Evolutionary conservation across 345 rosid species (phyloP).

Genomic region (Citrus unshiu): DNA sequence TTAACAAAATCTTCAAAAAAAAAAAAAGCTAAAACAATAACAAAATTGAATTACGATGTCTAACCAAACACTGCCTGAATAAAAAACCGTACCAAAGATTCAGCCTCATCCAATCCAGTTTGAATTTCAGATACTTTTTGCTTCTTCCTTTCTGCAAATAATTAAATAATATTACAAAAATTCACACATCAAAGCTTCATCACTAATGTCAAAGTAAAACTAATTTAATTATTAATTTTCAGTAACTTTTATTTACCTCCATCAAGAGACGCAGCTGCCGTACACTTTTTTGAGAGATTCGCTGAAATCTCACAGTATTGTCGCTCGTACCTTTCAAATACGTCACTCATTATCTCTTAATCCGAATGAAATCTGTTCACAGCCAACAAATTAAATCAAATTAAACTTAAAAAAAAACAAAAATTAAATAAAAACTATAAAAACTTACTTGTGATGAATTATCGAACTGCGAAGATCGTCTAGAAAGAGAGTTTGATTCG

Average conservation of each 20-base stretch:
- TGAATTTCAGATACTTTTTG: constrained; percentile 71
- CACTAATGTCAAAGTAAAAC: neutral
- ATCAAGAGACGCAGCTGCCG: constrained; percentile 38
- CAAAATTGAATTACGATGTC: neutral
- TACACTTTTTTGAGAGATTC: constrained; percentile 51
- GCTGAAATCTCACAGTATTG: constrained; percentile 68
- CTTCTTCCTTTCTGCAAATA: constrained; percentile 73
- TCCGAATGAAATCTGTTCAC: neutral
- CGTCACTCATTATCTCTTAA: constrained; percentile 51
- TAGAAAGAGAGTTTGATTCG: neutral
- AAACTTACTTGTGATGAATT: neutral
- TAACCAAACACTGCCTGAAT: neutral
- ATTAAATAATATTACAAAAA: constrained; percentile 1
- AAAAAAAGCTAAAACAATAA: neutral
- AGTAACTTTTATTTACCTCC: constrained; percentile 36
- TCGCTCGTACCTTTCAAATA: constrained; percentile 54
- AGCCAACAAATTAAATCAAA: neutral
- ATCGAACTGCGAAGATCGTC: neutral
- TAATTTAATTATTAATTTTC: too few species aligned
- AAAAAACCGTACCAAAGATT: constrained; percentile 50
- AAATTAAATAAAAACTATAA: neutral
- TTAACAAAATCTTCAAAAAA: neutral
- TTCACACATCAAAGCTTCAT: neutral
- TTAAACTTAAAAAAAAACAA: neutral
- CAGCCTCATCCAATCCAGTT: constrained; percentile 70